These are phyloP conservation scores for Solanum dulcamara DNA, from an alignment of 257 asterid species.

Conservation along the genomic window DNA sequence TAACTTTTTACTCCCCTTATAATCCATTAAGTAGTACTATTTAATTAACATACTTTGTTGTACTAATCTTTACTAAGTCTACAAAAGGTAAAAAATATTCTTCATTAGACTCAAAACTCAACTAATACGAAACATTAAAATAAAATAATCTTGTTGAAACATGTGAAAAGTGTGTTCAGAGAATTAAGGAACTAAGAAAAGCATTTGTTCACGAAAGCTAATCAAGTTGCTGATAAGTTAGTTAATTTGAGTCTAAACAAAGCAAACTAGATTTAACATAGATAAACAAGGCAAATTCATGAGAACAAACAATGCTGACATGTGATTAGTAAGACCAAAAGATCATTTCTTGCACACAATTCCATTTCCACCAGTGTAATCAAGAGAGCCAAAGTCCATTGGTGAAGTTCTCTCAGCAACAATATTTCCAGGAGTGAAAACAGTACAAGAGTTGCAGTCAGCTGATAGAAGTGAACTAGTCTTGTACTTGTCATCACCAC, in stretches of 20 bases:
- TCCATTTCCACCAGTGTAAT: background rate
- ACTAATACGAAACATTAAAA: no score
- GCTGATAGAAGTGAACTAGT: slow-evolving; percentile 4
- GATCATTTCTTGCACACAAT: slow-evolving; percentile 3
- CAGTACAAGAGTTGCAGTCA: slow-evolving; percentile 5
- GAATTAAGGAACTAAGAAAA: no score
- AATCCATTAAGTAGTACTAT: background rate
- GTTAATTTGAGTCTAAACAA: no score
- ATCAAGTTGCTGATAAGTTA: background rate
- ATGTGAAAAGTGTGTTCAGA: background rate
- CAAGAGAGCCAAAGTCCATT: background rate
- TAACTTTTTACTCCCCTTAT: background rate
- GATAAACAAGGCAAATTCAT: background rate
- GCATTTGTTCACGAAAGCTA: background rate
- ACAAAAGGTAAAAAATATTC: no score
- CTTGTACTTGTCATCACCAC: slow-evolving; percentile 9
- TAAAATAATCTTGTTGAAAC: background rate
- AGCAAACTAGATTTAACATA: background rate
- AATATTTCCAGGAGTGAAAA: background rate
- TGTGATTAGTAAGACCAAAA: background rate
- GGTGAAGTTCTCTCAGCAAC: background rate
- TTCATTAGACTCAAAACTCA: background rate
- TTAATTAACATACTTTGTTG: background rate
- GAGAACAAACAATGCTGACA: background rate
- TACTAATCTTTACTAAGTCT: background rate